phyloP scores from a whole-genome alignment of 805 yeast genomes.

The Pichia exigua region DNA sequence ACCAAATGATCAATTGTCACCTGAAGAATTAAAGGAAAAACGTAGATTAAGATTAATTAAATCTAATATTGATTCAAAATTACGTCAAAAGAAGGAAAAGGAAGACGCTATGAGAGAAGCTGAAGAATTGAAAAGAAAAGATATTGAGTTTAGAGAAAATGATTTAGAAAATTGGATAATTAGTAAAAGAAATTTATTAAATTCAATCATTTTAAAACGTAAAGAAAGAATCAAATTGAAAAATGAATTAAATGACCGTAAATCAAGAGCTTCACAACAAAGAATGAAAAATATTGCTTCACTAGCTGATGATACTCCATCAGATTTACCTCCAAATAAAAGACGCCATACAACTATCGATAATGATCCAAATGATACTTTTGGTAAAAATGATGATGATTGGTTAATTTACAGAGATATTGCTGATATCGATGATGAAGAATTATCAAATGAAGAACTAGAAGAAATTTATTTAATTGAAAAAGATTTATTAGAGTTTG shows the following conservation, averaged over 20 bases:
- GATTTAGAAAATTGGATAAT: slow-evolving; percentile 78
- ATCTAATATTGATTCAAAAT: slow-evolving; percentile 84
- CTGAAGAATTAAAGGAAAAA: slow-evolving; percentile 79
- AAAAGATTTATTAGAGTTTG: slow-evolving; percentile 67
- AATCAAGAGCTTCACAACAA: slow-evolving; percentile 85
- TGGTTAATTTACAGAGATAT: slow-evolving; percentile 89
- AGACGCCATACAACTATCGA: slow-evolving; percentile 62
- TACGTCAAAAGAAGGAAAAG: slow-evolving; percentile 73
- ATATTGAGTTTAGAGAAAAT: slow-evolving; percentile 65
- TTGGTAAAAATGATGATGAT: slow-evolving; percentile 93
- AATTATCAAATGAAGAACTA: slow-evolving; percentile 69
- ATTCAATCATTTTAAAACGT: slow-evolving; percentile 47
- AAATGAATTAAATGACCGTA: slow-evolving; percentile 77
- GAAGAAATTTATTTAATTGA: slow-evolving; percentile 55
- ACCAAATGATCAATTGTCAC: slow-evolving; percentile 76
- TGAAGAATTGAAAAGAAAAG: slow-evolving; percentile 56
- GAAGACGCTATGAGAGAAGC: slow-evolving; percentile 51
- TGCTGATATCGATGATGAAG: slow-evolving; percentile 67
- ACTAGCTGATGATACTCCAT: slow-evolving; percentile 58
- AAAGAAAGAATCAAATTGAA: slow-evolving; percentile 64
- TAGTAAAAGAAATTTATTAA: slow-evolving; percentile 55
- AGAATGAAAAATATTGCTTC: slow-evolving; percentile 89
- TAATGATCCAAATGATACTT: slow-evolving; percentile 87
- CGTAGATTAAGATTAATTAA: slow-evolving; percentile 74
- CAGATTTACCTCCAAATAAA: slow-evolving; percentile 19